phyloP scores from a whole-genome alignment of 2,329 filamentous ascomycete species.

The Cladobotryum mycophilum region DNA sequence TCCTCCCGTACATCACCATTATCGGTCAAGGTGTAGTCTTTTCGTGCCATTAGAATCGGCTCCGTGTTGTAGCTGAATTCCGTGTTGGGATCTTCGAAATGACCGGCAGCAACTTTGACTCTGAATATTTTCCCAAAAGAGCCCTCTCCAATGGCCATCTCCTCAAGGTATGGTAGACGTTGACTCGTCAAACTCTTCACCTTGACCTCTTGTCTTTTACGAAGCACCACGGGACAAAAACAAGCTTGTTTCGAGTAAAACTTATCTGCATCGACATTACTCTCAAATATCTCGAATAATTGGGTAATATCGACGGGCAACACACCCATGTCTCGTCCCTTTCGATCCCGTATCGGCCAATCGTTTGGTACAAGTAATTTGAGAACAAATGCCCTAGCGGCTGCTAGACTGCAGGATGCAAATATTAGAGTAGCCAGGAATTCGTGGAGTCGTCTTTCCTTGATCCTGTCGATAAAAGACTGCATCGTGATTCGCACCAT shows the following conservation, averaged over 20 bases:
- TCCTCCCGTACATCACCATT: slow-evolving; percentile 22
- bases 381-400: slow-evolving; percentile 14
- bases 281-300: slow-evolving; percentile 18
- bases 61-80: slow-evolving; percentile 15
- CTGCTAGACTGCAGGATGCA: slow-evolving; percentile 19
- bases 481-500: slow-evolving; percentile 10
- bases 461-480: slow-evolving; percentile 15
- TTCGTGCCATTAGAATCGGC: slow-evolving; percentile 26
- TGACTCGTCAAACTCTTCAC: slow-evolving; percentile 18
- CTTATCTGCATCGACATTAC: slow-evolving; percentile 17
- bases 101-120: slow-evolving; percentile 27
- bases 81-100: slow-evolving; percentile 22
- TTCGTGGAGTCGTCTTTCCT: slow-evolving; percentile 21
- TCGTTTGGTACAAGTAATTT: slow-evolving; percentile 13
- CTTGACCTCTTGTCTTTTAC: slow-evolving; percentile 15
- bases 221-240: slow-evolving; percentile 22
- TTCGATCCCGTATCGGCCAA: slow-evolving; percentile 5
- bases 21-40: slow-evolving; percentile 28
- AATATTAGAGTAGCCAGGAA: slow-evolving; percentile 28
- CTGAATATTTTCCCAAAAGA: slow-evolving; percentile 26
- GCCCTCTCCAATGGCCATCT: slow-evolving; percentile 24
- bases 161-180: slow-evolving; percentile 28
- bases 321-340: slow-evolving; percentile 5
- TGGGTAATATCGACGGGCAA: slow-evolving; percentile 16
- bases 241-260: slow-evolving; percentile 27